These are phyloP conservation scores for Silybum marianum DNA, from an alignment of 129 eudicot species.

Conservation along the genomic window DNA sequence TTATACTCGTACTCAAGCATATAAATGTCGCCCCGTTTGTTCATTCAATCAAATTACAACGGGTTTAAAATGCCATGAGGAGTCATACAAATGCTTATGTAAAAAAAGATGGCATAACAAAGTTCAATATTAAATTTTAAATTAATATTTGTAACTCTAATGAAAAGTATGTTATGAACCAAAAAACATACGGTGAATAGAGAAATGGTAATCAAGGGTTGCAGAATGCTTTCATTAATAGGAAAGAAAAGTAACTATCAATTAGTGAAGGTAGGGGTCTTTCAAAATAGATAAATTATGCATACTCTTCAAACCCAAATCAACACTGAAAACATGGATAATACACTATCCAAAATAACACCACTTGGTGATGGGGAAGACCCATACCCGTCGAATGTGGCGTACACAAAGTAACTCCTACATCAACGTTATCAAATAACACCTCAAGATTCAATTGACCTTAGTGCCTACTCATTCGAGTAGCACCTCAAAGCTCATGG, in stretches of 20 bases:
- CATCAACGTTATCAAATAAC: too few relatives aligned
- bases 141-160: background rate
- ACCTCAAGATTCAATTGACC: too few relatives aligned
- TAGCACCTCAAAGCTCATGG: too few relatives aligned
- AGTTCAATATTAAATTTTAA: background rate
- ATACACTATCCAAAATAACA: too few relatives aligned
- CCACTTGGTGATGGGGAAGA: too few relatives aligned
- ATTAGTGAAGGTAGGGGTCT: background rate
- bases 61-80: background rate
- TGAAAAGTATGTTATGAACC: background rate
- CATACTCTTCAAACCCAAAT: too few relatives aligned
- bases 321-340: too few relatives aligned
- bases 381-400: too few relatives aligned
- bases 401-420: too few relatives aligned
- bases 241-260: background rate
- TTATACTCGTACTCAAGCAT: background rate
- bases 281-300: too few relatives aligned
- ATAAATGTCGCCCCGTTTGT: background rate
- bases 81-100: conserved; percentile 1
- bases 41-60: background rate
- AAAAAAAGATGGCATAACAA: background rate
- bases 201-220: too few relatives aligned
- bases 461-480: too few relatives aligned
- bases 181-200: background rate
- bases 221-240: background rate